Percentiles rank a stretch among this genome's conserved stretches.
phyloP scores from a whole-genome alignment of 225 moss, liverwort and hornwort genomes.

The Bryum argenteum region DNA sequence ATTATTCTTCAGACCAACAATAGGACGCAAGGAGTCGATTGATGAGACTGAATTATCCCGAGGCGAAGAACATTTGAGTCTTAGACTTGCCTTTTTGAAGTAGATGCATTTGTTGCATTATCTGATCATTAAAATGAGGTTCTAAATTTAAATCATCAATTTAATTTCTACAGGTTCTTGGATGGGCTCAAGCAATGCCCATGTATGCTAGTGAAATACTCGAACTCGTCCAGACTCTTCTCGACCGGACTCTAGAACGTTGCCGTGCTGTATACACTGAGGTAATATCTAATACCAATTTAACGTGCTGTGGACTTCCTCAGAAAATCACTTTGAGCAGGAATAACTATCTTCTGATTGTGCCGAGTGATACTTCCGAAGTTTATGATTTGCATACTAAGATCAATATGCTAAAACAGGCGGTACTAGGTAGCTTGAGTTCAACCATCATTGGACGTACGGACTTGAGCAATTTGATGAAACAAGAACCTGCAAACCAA shows the following conservation, averaged over 20 bases:
- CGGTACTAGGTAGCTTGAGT: conserved; percentile 87
- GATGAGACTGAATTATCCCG: too few species aligned
- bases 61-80: conserved; percentile 1
- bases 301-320: neutral
- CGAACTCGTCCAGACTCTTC: conserved; percentile 90
- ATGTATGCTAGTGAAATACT: conserved; percentile 92
- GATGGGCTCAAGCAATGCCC: conserved; percentile 98
- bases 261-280: conserved; percentile 90
- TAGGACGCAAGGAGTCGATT: neutral
- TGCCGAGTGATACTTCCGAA: neutral
- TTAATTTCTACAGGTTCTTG: conserved; percentile 83
- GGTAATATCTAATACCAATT: conserved; percentile 40
- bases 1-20: neutral
- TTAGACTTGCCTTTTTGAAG: conserved; percentile 3
- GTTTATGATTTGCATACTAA: conserved; percentile 17
- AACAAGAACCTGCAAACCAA: conserved; percentile 87
- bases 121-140: conserved; percentile 2
- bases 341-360: neutral
- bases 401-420: conserved; percentile 46
- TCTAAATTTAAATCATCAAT: too few species aligned
- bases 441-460: conserved; percentile 72
- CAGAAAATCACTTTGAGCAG: conserved; percentile 11
- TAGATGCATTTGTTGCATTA: neutral
- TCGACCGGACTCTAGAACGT: conserved; percentile 90
- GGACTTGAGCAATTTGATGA: conserved; percentile 79